Evolutionary conservation across 2,329 filamentous ascomycete genomes (phyloP), one percentile per base, ranked within the genome.

Genomic region (Seiridium unicorne): DNA sequence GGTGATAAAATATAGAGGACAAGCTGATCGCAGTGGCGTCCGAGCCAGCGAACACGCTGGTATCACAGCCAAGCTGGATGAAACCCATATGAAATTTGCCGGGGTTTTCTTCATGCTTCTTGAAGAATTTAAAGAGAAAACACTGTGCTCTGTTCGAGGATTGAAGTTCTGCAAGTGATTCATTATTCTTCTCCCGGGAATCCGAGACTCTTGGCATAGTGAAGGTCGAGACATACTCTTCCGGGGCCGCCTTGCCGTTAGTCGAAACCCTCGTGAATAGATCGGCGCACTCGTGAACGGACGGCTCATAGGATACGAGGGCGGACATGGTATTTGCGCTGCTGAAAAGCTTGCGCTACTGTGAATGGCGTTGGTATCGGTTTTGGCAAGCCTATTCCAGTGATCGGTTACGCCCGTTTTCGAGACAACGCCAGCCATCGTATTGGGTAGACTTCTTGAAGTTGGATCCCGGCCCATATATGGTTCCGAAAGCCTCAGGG

Each of bases 401-500:
- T 55, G 51, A 46, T 9, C 63, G 38, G 18, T 35, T 7, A n/a
- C 49, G 9, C 8, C 4, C 11, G 49, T 31, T 35, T 51, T 51
- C 0, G 66, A 64, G 26, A 5, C 58, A 4, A 11, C 36, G 68
- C 18, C 18, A 74, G 1, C 69, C 58, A 0, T 61, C 40, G 35
- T 76, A 77, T 70, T 72, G 75, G 1, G 65, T 55, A 0, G 72
- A 74, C 59, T 77, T 77, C 9, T 64, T 31, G 55, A 73, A 74
- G 26, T 67, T 64, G 40, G 65, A 69, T 0, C 75, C 75, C 3
- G 70, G 68, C 2, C 76, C 75, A 61, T 81, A 81, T 31, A 82
- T 76, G 0, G 65, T 70, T 58, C 77, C 79, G 2, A 75, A 63
- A 0, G 77, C 78, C 0, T 73, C 66, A 0, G 73, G 68, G 58